phyloP scores from a whole-genome alignment of 306 rosid species.

The Quercus robur region DNA sequence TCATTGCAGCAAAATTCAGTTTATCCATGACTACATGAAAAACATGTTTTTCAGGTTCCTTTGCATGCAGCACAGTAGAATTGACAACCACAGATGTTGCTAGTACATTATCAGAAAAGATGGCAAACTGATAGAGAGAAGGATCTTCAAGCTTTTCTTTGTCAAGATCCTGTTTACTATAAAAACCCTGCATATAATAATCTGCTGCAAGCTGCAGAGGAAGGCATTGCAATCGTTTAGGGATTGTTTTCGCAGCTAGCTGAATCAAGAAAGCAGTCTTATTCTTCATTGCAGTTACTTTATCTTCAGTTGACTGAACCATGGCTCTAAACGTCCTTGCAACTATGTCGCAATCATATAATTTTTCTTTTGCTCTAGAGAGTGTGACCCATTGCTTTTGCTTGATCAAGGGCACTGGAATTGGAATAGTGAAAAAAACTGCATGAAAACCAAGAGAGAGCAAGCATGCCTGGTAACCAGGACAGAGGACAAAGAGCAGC shows the following conservation, averaged over 20 bases:
- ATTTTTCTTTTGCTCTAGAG: constrained; percentile 77
- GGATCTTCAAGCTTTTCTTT: constrained; percentile 70
- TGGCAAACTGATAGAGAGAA: constrained; percentile 87
- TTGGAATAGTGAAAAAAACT: constrained; percentile 29
- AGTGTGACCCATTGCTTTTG: constrained; percentile 94
- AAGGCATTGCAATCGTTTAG: constrained; percentile 87
- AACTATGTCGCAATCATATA: constrained; percentile 72
- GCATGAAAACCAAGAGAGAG: constrained; percentile 28
- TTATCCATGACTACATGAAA: constrained; percentile 94
- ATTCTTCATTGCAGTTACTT: constrained; percentile 62
- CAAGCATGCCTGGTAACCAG: constrained; percentile 17
- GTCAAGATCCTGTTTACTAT: constrained; percentile 45
- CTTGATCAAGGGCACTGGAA: constrained; percentile 78
- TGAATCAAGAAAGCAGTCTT: constrained; percentile 89
- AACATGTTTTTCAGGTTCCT: constrained; percentile 86
- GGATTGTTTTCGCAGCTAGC: constrained; percentile 91
- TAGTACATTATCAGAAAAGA: constrained; percentile 90
- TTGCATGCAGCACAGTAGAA: constrained; percentile 78
- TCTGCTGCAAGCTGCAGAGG: constrained; percentile 81
- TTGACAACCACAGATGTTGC: constrained; percentile 96
- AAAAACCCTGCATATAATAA: constrained; percentile 67
- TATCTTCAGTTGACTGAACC: constrained; percentile 89
- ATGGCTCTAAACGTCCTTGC: constrained; percentile 76
- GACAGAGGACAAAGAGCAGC: constrained; percentile 12
- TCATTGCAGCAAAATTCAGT: constrained; percentile 85